Evolutionary conservation across 1,139 yeast species (phyloP), one percentile per base, ranked within the genome.

Genomic region (Protomyces pachydermus): DNA sequence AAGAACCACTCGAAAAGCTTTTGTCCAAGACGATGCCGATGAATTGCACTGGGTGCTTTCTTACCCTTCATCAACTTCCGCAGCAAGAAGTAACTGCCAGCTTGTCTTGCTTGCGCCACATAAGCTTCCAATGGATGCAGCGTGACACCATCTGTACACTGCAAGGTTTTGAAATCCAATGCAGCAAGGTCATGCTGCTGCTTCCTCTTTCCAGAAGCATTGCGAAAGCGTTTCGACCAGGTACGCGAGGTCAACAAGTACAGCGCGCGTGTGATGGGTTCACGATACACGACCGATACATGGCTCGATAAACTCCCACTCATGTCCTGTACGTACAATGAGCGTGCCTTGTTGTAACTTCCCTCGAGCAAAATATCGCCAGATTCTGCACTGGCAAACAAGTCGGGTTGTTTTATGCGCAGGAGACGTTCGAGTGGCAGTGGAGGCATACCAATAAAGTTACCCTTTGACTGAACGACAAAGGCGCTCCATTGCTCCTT

Each of bases 351-450:
- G 23, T 25, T n/a, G n/a, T 25, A 28, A 32, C 50, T 32, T 16
- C 62, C 62, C 23, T 58, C 62, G 20, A 58, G 45, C 14, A 58
- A n/a, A 16, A 58, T 12, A 18, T 58, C 62, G 14, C 62, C 62
- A 20, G 56, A 51, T 32, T 58, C 46, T 9, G 56, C 62, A 32
- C 16, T 20, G 39, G 10, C 14, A 34, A 58, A 32, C 23, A 52
- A 34, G 9, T 28, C 28, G n/a, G 38, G 18, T 28, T 39, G 53
- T 8, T 51, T 52, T 18, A 58, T 32, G 34, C 45, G 53, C 45
- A 42, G 34, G 52, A 58, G 53, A 14, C 62, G 56, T 3, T 32
- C 32, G n/a, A 52, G 38, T 18, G 62, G 62, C 6, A 52, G 45
- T 10, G 34, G n/a, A 2, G 46, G 35, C 12, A 37, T 23, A 5